Evolutionary conservation across 2,329 filamentous ascomycete genomes (phyloP).

Genomic region (Penicillium sp.): DNA sequence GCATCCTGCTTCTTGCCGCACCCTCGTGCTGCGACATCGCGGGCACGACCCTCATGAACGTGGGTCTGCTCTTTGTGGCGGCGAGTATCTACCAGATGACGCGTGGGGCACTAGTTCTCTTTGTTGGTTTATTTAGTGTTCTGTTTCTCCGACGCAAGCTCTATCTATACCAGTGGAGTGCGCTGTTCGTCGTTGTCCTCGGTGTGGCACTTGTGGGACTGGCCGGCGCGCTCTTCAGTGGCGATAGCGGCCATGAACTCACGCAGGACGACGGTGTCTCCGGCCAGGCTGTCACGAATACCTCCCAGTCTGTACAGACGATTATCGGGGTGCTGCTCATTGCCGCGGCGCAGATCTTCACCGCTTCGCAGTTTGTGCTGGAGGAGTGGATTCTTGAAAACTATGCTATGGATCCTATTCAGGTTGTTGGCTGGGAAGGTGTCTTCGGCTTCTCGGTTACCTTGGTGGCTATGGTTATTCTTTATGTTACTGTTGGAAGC

Average conservation of each 20-base stretch:
- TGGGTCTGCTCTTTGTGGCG: conserved; percentile 85
- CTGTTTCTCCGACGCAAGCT: conserved; percentile 78
- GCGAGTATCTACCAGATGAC: conserved; percentile 99
- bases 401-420: conserved; percentile 76
- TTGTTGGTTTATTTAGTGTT: conserved; percentile 93
- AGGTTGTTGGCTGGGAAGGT: conserved; percentile 94
- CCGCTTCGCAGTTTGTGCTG: conserved; percentile 89
- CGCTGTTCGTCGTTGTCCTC: conserved; percentile 76
- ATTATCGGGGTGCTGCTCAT: conserved; percentile 84
- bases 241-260: conserved; percentile 43
- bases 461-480: conserved; percentile 67
- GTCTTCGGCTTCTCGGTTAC: conserved; percentile 84
- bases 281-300: conserved; percentile 39
- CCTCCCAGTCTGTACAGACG: conserved; percentile 60
- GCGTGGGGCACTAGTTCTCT: conserved; percentile 85
- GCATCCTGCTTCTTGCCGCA: conserved; percentile 69
- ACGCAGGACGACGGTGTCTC: conserved; percentile 27
- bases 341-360: conserved; percentile 92
- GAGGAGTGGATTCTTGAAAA: conserved; percentile 88
- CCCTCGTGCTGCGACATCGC: conserved; percentile 92
- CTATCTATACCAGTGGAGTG: conserved; percentile 85
- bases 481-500: conserved; percentile 72
- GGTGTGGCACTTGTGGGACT: conserved; percentile 88
- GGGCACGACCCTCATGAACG: conserved; percentile 96
- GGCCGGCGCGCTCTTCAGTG: conserved; percentile 74